A percentile compares a stretch with the other conserved stretches of the same genome.
Conservation (phyloP, 306 rosid species). For the Alnus glutinosa region DNA sequence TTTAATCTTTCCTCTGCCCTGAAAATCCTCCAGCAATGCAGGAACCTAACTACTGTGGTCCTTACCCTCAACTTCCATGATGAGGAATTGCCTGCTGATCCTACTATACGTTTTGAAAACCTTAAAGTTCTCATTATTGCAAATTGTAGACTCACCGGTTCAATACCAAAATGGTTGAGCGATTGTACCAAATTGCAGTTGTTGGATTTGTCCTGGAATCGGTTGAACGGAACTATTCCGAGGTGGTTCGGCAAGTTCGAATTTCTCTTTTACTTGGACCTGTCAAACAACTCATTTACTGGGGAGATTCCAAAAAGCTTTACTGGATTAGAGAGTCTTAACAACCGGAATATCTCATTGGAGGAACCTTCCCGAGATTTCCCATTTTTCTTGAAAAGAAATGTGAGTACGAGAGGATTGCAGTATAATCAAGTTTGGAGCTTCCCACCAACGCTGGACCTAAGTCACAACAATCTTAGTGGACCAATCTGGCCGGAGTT, state of each 20-base stretch:
- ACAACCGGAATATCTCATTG: conserved; percentile 20
- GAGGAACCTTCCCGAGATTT: conserved; percentile 38
- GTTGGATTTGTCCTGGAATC: conserved; percentile 59
- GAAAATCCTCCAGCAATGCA: conserved; percentile 39
- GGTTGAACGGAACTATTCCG: conserved; percentile 44
- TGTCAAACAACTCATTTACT: conserved; percentile 55
- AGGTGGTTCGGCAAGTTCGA: conserved; percentile 42
- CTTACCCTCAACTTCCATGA: conserved; percentile 46
- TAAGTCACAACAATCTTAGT: conserved; percentile 41
- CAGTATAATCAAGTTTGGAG: conserved; percentile 51
- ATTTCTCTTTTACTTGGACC: conserved; percentile 53
- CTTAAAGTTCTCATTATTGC: conserved; percentile 47
- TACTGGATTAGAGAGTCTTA: conserved; percentile 35
- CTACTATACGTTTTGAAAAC: conserved; percentile 32
- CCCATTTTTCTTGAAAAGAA: conserved; percentile 47
- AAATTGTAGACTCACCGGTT: conserved; percentile 48
- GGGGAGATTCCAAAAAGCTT: conserved; percentile 45
- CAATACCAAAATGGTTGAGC: conserved; percentile 51
- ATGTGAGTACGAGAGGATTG: conserved; percentile 36
- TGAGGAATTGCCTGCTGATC: conserved; percentile 44
- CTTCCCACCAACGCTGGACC: conserved; percentile 50
- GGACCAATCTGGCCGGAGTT: conserved; percentile 57
- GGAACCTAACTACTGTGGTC: conserved; percentile 50
- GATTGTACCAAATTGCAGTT: conserved; percentile 39
- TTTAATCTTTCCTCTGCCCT: conserved; percentile 42